Conservation (phyloP, 495 filamentous ascomycete genomes). For the Trichoderma asperelloides region DNA sequence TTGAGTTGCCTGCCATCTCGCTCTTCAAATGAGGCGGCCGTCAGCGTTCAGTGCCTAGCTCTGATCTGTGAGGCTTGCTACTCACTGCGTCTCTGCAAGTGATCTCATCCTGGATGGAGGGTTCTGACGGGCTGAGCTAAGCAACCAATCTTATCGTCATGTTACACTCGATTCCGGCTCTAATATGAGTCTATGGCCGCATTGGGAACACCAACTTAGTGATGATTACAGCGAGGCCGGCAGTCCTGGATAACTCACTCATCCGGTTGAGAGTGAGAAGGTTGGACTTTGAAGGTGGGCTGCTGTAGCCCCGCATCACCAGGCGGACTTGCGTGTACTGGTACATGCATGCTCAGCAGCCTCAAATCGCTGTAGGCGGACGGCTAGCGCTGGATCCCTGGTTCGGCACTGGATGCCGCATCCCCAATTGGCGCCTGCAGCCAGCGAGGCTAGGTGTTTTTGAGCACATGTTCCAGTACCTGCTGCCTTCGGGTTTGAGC, state of each 20-base stretch:
- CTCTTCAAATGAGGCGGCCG: slow-evolving; percentile 19
- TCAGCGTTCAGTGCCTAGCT: slow-evolving; percentile 3
- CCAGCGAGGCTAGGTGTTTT: background rate
- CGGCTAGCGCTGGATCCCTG: background rate
- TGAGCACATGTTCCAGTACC: background rate
- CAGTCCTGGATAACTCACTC: background rate
- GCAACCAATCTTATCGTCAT: background rate
- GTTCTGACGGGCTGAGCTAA: background rate
- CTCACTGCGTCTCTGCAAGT: slow-evolving; percentile 53
- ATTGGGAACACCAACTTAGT: background rate
- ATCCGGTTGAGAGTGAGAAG: background rate
- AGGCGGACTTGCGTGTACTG: background rate
- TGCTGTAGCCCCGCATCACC: background rate
- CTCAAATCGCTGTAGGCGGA: background rate
- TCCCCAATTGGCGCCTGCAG: background rate
- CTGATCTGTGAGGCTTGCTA: background rate
- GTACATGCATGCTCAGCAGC: background rate
- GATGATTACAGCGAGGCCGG: background rate
- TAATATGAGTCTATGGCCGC: background rate
- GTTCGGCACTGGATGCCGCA: background rate
- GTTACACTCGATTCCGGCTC: background rate
- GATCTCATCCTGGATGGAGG: slow-evolving; percentile 44
- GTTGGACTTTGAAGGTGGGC: background rate
- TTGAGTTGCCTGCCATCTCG: slow-evolving; percentile 59
- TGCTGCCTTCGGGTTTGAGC: background rate